A percentile compares a stretch with the other conserved stretches of the same genome.
Evolutionary conservation across 2,329 filamentous ascomycete genomes (phyloP).

Genomic region (Xylogone sp.): DNA sequence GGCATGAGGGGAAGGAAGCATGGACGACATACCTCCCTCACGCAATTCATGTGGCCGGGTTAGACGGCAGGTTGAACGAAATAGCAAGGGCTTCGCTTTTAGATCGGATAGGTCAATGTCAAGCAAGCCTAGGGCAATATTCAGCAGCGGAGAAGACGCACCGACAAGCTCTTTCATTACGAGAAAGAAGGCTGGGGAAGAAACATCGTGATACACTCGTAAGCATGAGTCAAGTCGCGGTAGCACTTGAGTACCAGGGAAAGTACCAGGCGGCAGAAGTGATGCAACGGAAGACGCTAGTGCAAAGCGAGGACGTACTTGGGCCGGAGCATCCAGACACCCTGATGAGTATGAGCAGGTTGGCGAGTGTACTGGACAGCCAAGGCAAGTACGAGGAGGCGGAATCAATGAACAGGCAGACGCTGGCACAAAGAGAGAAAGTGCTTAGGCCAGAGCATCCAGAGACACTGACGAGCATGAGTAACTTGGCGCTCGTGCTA

Average conservation of each 20-base stretch:
- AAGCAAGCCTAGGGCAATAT: slow-evolving; percentile 4
- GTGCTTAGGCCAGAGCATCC: too few species aligned
- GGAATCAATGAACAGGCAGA: too few species aligned
- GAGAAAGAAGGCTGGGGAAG: background rate
- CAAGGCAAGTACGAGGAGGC: too few species aligned
- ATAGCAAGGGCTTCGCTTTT: slow-evolving; percentile 2
- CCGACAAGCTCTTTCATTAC: slow-evolving; percentile 2
- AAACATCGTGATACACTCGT: background rate
- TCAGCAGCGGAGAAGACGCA: slow-evolving; percentile 3
- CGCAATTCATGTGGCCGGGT: background rate
- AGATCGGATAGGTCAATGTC: slow-evolving; percentile 3
- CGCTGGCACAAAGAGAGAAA: too few species aligned
- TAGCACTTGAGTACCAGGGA: background rate
- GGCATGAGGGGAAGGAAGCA: slow-evolving; percentile 1
- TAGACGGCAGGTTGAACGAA: background rate
- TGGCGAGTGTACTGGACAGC: slow-evolving; percentile 11
- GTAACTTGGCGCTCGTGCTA: too few species aligned
- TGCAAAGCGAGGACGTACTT: slow-evolving; percentile 12
- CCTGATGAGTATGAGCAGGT: slow-evolving; percentile 16
- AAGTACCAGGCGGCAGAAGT: slow-evolving; percentile 1
- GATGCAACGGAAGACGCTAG: slow-evolving; percentile 5
- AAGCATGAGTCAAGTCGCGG: background rate
- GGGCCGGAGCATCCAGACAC: slow-evolving; percentile 19
- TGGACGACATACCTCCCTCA: slow-evolving; percentile 6
- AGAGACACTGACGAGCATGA: too few species aligned